Percentiles rank a stretch among this genome's conserved stretches.
phyloP scores from a whole-genome alignment of 305 asterid genomes.

The Andrographis paniculata region DNA sequence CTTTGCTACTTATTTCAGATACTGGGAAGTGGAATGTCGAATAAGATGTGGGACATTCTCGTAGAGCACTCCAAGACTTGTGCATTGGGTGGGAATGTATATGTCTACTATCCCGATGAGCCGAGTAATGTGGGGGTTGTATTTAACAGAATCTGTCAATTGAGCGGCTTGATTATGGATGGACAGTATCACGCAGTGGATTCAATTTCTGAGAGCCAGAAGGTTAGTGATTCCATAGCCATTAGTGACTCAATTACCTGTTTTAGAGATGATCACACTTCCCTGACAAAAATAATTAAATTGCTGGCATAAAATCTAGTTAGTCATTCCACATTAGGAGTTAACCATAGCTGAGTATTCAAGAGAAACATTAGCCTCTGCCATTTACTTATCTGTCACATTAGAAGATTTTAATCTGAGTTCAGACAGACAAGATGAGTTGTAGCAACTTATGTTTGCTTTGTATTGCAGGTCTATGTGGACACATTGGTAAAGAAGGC shows the following conservation, averaged over 20 bases:
- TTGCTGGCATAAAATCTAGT: too few species aligned
- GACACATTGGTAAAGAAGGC: conserved; percentile 70
- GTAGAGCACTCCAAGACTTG: conserved; percentile 94
- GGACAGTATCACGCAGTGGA: conserved; percentile 72
- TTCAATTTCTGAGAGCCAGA: conserved; percentile 72
- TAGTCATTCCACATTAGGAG: too few species aligned
- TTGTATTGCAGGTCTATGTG: conserved; percentile 42
- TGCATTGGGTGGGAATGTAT: conserved; percentile 73
- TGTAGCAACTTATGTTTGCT: conserved; percentile 7
- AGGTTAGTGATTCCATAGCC: conserved; percentile 41
- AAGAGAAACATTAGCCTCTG: too few species aligned
- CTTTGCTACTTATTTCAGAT: conserved; percentile 35
- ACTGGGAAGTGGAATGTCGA: conserved; percentile 96
- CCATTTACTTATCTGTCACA: too few species aligned
- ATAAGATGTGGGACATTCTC: conserved; percentile 93
- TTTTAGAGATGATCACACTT: too few species aligned
- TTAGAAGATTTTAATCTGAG: too few species aligned
- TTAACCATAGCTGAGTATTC: too few species aligned
- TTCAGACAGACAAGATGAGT: background rate
- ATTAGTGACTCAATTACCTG: too few species aligned
- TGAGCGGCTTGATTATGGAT: conserved; percentile 73
- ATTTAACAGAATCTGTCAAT: conserved; percentile 67
- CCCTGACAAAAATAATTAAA: too few species aligned
- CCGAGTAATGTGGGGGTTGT: conserved; percentile 69
- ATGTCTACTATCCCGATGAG: conserved; percentile 86